Percentiles rank a stretch among this genome's conserved stretches.
These are phyloP conservation scores for Trametes villosa DNA, from an alignment of 768 basidiomycete genomes.

Conservation along the genomic window DNA sequence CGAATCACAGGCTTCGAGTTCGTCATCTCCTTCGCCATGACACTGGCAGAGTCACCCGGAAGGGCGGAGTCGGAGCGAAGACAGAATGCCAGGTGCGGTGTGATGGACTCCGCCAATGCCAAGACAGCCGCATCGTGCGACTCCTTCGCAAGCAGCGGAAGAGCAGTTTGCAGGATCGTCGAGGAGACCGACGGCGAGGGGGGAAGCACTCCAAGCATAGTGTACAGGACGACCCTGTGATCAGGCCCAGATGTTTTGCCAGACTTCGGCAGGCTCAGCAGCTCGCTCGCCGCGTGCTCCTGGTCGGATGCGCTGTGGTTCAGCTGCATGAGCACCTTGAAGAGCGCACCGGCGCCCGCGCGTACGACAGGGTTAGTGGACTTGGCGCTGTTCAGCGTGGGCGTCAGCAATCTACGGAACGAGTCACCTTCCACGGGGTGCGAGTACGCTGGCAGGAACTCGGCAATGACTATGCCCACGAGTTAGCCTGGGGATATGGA, in stretches of 20 bases:
- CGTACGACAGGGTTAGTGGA: conserved; percentile 72
- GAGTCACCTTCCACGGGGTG: conserved; percentile 50
- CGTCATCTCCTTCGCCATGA: conserved; percentile 74
- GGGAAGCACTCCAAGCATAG: conserved; percentile 65
- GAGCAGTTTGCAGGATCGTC: conserved; percentile 45
- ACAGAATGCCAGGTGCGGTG: conserved; percentile 60
- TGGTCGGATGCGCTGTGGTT: conserved; percentile 43
- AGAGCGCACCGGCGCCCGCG: conserved; percentile 56
- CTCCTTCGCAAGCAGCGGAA: conserved; percentile 68
- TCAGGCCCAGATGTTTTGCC: conserved; percentile 90
- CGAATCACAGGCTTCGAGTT: conserved; percentile 65
- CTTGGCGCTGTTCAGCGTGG: conserved; percentile 70
- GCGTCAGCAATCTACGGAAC: conserved; percentile 60
- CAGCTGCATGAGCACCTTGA: conserved; percentile 49
- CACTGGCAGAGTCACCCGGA: conserved; percentile 45
- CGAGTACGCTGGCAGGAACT: conserved; percentile 60
- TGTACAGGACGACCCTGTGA: conserved; percentile 80
- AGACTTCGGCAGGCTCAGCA: conserved; percentile 73
- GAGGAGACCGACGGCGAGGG: conserved; percentile 55
- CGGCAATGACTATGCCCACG: conserved; percentile 49
- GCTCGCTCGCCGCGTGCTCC: conserved; percentile 58
- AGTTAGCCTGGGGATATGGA: conserved; percentile 1
- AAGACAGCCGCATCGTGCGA: conserved; percentile 68
- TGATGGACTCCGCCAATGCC: conserved; percentile 57
- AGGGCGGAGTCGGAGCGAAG: conserved; percentile 49